A percentile compares a stretch with the other conserved stretches of the same genome.
Evolutionary conservation across 495 filamentous ascomycete species (phyloP).

Genomic region (Penicillium malachiteum): DNA sequence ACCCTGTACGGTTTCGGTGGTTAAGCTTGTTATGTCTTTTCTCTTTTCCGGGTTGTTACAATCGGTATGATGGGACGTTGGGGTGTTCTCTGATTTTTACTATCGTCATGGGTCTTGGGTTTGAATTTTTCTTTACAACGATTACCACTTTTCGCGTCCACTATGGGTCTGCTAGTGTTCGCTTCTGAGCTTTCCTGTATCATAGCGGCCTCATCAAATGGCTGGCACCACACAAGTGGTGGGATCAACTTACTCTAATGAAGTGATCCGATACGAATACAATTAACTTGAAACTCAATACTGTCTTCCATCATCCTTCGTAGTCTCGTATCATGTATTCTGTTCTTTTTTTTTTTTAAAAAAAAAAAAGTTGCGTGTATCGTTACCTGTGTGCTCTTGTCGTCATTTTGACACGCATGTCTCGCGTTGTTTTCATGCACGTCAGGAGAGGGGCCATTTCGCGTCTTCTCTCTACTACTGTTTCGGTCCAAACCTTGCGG

Average conservation of each 20-base stretch:
- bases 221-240: constrained; percentile 42
- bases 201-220: constrained; percentile 47
- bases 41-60: constrained; percentile 44
- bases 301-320: no score
- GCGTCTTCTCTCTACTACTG: no score
- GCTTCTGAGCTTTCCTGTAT: constrained; percentile 48
- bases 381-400: no score
- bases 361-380: no score
- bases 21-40: constrained; percentile 55
- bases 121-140: constrained; percentile 43
- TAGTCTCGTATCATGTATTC: no score
- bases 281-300: constrained; percentile 30
- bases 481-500: no score
- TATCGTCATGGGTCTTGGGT: constrained; percentile 53
- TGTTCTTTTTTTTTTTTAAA: no score
- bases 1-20: constrained; percentile 99
- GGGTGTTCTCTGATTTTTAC: constrained; percentile 51
- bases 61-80: constrained; percentile 54
- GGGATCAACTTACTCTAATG: constrained; percentile 22
- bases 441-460: no score
- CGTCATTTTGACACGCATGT: no score
- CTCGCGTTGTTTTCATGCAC: neutral
- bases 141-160: constrained; percentile 46
- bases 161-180: constrained; percentile 46
- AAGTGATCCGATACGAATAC: constrained; percentile 45